Conservation (phyloP, 2,329 filamentous ascomycete genomes). For the Didymella keratinophila region DNA sequence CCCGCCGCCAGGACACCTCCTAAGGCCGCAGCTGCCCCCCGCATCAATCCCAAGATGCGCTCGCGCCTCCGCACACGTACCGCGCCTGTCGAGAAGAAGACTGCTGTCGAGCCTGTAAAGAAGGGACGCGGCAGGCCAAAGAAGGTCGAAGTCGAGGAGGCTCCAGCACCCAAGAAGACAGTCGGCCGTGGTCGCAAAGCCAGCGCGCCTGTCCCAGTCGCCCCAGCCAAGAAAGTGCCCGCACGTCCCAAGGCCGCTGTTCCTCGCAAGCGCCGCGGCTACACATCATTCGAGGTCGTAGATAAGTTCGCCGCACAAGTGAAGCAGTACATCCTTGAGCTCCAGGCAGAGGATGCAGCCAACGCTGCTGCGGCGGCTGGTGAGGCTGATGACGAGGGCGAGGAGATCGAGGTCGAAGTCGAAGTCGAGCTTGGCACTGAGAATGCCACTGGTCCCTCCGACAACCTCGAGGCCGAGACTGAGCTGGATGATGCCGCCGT, state of each 20-base stretch:
- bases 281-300: conserved; percentile 37
- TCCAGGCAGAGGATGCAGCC: conserved; percentile 22
- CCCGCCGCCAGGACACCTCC: conserved; percentile 8
- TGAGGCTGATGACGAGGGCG: conserved; percentile 20
- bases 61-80: conserved; percentile 33
- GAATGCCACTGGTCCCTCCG: conserved; percentile 2
- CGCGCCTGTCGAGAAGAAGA: conserved; percentile 23
- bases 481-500: neutral
- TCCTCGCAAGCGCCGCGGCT: conserved; percentile 40
- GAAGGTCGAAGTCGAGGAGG: conserved; percentile 20
- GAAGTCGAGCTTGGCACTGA: conserved; percentile 17
- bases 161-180: conserved; percentile 21
- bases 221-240: conserved; percentile 19
- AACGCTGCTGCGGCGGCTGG: conserved; percentile 12
- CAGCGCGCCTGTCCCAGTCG: conserved; percentile 16
- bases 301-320: conserved; percentile 35
- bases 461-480: neutral
- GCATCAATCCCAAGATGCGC: conserved; percentile 32
- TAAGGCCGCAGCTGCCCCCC: conserved; percentile 17
- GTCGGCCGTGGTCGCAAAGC: conserved; percentile 20
- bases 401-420: conserved; percentile 6
- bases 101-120: conserved; percentile 23
- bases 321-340: conserved; percentile 23
- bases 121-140: conserved; percentile 31
- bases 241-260: conserved; percentile 19